These are phyloP conservation scores for Porphyrellus cyaneotinctus DNA, from an alignment of 768 basidiomycete genomes.

Conservation along the genomic window DNA sequence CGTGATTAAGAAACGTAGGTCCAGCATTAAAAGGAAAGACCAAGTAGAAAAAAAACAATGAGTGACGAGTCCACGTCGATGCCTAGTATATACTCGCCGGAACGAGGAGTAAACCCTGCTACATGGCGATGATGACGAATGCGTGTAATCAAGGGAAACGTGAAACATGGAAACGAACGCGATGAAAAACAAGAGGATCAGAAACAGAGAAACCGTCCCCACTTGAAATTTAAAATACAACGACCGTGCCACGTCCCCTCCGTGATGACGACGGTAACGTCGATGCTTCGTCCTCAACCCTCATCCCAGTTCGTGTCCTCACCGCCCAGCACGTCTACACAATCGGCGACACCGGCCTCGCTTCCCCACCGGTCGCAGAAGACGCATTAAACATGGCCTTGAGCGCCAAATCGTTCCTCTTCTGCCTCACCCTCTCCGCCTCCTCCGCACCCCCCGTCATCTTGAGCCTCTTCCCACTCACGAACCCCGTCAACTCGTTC, in stretches of 20 bases:
- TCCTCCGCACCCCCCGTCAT: constrained; percentile 96
- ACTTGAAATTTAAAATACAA: background rate
- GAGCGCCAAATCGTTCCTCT: constrained; percentile 76
- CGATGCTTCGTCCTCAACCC: background rate
- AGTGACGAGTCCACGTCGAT: too few relatives aligned
- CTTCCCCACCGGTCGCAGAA: background rate
- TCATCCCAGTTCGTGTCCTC: background rate
- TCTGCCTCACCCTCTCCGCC: constrained; percentile 81
- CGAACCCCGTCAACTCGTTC: constrained; percentile 81
- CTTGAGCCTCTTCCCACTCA: constrained; percentile 81
- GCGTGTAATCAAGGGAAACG: background rate
- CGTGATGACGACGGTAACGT: background rate
- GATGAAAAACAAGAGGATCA: background rate
- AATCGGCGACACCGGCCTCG: constrained; percentile 6
- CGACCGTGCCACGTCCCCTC: background rate
- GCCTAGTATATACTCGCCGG: too few relatives aligned
- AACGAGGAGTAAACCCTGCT: too few relatives aligned
- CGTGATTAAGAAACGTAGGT: too few relatives aligned
- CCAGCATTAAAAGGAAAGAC: too few relatives aligned
- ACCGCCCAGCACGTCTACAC: constrained; percentile 1
- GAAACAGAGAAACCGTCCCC: background rate
- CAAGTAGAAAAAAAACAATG: too few relatives aligned
- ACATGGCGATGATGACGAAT: background rate
- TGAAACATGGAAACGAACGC: background rate
- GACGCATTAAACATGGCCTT: constrained; percentile 76